Conservation (phyloP, 441 rosid genomes). For the Francoa sonchifolia region DNA sequence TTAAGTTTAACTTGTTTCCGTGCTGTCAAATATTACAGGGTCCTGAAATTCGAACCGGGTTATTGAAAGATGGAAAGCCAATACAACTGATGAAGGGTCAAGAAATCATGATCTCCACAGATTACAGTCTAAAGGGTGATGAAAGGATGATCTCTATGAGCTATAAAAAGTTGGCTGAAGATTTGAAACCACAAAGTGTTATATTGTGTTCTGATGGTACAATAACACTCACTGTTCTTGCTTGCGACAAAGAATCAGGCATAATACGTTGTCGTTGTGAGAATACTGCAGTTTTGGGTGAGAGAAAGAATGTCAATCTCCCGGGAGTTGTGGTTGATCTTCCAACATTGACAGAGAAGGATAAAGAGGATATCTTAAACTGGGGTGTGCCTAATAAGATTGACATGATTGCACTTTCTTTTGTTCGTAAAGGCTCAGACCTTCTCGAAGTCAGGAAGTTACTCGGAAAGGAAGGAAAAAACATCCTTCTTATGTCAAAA, state of each 20-base stretch:
- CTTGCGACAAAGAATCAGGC: conserved; percentile 54
- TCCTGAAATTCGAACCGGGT: conserved; percentile 96
- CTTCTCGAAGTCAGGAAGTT: conserved; percentile 68
- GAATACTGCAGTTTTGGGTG: conserved; percentile 82
- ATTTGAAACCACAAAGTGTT: conserved; percentile 73
- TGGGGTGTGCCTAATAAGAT: conserved; percentile 92
- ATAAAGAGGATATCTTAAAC: conserved; percentile 70
- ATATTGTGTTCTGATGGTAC: conserved; percentile 93
- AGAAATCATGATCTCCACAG: conserved; percentile 71
- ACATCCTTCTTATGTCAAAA: conserved; percentile 89
- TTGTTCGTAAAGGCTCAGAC: conserved; percentile 88
- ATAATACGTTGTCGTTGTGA: conserved; percentile 73
- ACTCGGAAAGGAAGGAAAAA: conserved; percentile 65
- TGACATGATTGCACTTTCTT: conserved; percentile 91
- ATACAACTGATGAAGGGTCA: conserved; percentile 65
- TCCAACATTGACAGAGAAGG: conserved; percentile 88
- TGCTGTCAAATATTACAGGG: conserved; percentile 37
- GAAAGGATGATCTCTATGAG: conserved; percentile 71
- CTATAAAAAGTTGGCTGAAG: conserved; percentile 68
- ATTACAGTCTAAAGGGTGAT: conserved; percentile 68
- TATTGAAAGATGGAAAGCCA: conserved; percentile 74
- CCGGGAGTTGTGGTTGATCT: conserved; percentile 92
- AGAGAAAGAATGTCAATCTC: conserved; percentile 90
- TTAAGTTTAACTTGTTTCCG: too few species aligned
- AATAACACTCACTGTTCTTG: conserved; percentile 62